Conservation (phyloP, 2,329 filamentous ascomycete genomes). For the Bipolaris bicolor region DNA sequence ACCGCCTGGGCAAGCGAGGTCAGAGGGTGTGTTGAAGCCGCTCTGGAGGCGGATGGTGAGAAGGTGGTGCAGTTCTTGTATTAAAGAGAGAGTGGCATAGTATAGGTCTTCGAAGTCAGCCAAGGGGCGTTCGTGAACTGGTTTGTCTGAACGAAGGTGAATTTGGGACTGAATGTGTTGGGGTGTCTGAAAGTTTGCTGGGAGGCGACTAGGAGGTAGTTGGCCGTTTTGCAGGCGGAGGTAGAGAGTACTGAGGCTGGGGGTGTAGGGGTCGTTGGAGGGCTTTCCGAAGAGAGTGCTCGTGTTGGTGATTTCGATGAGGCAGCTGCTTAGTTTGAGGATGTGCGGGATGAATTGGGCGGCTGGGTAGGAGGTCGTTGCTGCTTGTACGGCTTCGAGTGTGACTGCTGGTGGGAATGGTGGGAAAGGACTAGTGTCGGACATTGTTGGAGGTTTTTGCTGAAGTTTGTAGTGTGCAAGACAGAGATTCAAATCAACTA, state of each 20-base stretch:
- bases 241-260: constrained; percentile 37
- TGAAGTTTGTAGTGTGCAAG: not conserved
- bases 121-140: constrained; percentile 55
- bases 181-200: constrained; percentile 17
- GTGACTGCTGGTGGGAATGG: constrained; percentile 24
- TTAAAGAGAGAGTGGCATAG: constrained; percentile 35
- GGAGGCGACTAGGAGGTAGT: constrained; percentile 22
- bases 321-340: constrained; percentile 21
- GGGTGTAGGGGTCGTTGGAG: constrained; percentile 29
- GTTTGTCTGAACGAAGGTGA: constrained; percentile 42
- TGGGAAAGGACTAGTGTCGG: constrained; percentile 13
- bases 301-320: constrained; percentile 17
- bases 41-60: constrained; percentile 33
- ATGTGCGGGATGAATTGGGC: constrained; percentile 30
- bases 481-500: not conserved
- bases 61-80: constrained; percentile 33
- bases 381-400: constrained; percentile 18
- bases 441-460: constrained; percentile 5
- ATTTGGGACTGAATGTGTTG: constrained; percentile 13
- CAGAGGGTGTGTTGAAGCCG: constrained; percentile 28
- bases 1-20: constrained; percentile 16
- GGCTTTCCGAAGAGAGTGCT: constrained; percentile 18
- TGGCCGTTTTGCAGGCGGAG: constrained; percentile 44
- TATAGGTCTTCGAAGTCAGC: constrained; percentile 45
- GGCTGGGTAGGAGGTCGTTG: constrained; percentile 9